Evolutionary conservation across 352 stramenopile species (phyloP).

Genomic region (Thraustochytrium sp.): DNA sequence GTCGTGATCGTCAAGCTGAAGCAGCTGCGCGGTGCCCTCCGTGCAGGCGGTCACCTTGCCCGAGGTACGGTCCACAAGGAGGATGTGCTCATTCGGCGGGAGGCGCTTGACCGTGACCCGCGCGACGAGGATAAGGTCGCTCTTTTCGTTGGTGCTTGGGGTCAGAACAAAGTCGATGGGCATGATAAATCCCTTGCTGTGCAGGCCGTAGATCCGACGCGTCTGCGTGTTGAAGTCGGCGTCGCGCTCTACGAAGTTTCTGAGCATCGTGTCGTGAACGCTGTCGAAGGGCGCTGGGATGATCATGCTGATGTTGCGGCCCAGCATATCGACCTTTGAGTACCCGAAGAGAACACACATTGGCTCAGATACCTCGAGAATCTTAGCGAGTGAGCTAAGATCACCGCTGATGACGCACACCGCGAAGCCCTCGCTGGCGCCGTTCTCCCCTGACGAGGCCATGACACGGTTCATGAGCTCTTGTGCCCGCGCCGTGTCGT

Average conservation of each 20-base stretch:
- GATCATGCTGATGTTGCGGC: conserved; percentile 38
- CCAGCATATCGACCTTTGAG: conserved; percentile 1
- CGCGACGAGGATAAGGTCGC: conserved; percentile 30
- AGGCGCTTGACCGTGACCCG: background rate
- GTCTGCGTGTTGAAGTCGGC: background rate
- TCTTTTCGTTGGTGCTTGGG: conserved; percentile 29
- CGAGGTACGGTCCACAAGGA: background rate
- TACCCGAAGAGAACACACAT: conserved; percentile 11
- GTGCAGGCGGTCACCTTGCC: background rate
- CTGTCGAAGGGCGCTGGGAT: conserved; percentile 15
- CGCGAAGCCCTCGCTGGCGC: background rate
- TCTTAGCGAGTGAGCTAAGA: background rate
- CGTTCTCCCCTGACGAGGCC: background rate
- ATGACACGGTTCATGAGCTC: background rate
- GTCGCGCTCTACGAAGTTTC: background rate
- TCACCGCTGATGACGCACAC: conserved; percentile 38
- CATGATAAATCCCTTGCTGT: conserved; percentile 21
- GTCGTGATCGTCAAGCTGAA: conserved; percentile 18
- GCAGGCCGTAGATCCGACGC: conserved; percentile 19
- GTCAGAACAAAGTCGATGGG: conserved; percentile 31
- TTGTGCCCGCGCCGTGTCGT: background rate
- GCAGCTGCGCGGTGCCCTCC: background rate
- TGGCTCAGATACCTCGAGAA: conserved; percentile 13
- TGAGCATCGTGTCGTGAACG: conserved; percentile 15
- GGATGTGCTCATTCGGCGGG: background rate